Base-by-base conservation (phyloP, 2,329 filamentous ascomycete genomes). In the Coniochaeta ligniaria region DNA sequence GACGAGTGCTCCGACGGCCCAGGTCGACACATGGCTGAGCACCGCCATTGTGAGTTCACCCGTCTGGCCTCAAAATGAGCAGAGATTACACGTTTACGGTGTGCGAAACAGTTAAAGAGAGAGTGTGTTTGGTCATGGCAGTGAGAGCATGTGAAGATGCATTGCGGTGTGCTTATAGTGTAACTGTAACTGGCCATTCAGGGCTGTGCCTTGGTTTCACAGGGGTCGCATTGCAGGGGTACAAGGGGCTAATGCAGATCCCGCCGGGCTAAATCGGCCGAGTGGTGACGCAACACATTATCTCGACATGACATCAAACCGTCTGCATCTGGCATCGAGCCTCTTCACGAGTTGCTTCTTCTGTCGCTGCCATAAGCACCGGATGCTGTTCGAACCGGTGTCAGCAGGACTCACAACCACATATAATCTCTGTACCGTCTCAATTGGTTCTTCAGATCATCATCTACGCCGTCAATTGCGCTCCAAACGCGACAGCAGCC, bases 1-100 rank as follows among this genome's bases (percentile, higher is more conserved):
- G 26, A 62, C 22, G 11, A 33, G 60, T 8, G 47, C 33, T 17
- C 20, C 60, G 28, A 58, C 54, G 5, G 59, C 50, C 61, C 63
- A 63, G n/a, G 14, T 45, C 1, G 38, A 43, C 26, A 31, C 58
- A n/a, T 55, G 31, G 31, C 26, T 56, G 35, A 63, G 60, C 3
- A 61, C 38, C 17, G 59, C 58, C 61, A 63, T 61, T 24, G 43
- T 24, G 43, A 4, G n/a, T 1, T 43, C 6, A 5, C 16, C 28
- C 28, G 28, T 5, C n/a, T n/a, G 12, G 12, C 36, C 17, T 43
- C 38, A 6, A 11, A 9, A n/a, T 43, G 17, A 20, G 52, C 36
- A 38, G 24, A 43, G 7, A 24, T 35, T 36, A 14, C 35, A 14
- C 9, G 5, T 33, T 9, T 33, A 33, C 31, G 35, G 35, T 5